Conservation (phyloP, 345 rosid species). For the Viola odorata region DNA sequence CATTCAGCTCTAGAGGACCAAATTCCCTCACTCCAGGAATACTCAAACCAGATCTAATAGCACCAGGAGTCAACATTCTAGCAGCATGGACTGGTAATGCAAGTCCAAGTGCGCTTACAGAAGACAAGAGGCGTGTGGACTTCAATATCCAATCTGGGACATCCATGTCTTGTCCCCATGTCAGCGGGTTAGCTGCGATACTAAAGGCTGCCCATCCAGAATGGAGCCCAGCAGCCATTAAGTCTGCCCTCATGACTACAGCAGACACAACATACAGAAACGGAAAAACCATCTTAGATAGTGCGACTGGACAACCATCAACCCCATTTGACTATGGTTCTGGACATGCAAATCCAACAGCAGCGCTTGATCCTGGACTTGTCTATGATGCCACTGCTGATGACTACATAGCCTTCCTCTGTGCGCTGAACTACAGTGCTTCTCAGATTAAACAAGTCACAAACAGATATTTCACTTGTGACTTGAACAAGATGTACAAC, state of each 20-base stretch:
- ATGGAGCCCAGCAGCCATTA: conserved; percentile 71
- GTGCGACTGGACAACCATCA: conserved; percentile 38
- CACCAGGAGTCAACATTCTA: conserved; percentile 78
- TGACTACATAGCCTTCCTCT: conserved; percentile 49
- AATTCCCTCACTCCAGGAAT: conserved; percentile 47
- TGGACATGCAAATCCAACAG: conserved; percentile 46
- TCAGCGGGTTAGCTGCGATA: conserved; percentile 73
- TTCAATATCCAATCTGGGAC: conserved; percentile 84
- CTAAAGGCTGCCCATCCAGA: conserved; percentile 53
- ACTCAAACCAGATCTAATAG: conserved; percentile 77
- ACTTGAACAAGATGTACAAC: conserved; percentile 27
- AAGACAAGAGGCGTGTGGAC: conserved; percentile 55
- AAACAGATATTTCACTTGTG: conserved; percentile 34
- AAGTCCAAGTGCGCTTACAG: conserved; percentile 52
- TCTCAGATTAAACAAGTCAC: conserved; percentile 35
- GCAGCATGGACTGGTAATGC: conserved; percentile 76
- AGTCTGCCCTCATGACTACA: conserved; percentile 73
- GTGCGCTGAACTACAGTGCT: conserved; percentile 44
- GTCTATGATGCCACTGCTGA: conserved; percentile 42
- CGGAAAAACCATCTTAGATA: conserved; percentile 36
- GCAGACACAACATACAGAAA: conserved; percentile 40
- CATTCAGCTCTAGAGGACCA: conserved; percentile 80
- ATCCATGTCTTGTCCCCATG: conserved; percentile 90
- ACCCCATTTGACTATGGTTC: conserved; percentile 54
- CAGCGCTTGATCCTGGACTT: conserved; percentile 54